Evolutionary conservation across 2,329 filamentous ascomycete genomes (phyloP).

Genomic region (Cordyceps fumosorosea): DNA sequence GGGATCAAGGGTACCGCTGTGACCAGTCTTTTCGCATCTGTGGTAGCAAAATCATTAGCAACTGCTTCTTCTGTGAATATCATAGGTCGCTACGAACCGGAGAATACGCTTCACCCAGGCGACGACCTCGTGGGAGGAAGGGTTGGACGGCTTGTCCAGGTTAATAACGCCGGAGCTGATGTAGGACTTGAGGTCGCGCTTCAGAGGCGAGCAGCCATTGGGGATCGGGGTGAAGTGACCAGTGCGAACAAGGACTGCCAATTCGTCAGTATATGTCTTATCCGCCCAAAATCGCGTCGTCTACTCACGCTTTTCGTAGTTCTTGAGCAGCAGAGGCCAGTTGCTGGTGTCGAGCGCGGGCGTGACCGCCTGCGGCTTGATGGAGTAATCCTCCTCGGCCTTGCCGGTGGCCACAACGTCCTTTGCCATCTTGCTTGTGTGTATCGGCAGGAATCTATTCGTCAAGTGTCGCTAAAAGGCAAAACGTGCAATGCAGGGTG

Average conservation of each 20-base stretch:
- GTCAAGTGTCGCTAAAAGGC: conserved; percentile 12
- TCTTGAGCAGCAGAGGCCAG: conserved; percentile 92
- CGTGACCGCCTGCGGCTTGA: conserved; percentile 83
- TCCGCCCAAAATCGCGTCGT: conserved; percentile 5
- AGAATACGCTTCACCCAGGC: conserved; percentile 99
- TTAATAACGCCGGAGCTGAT: conserved; percentile 98
- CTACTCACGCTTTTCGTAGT: conserved; percentile 81
- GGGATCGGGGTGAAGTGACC: conserved; percentile 97
- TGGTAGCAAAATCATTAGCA: not conserved
- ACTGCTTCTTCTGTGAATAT: not conserved
- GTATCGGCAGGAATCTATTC: not conserved
- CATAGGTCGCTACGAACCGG: conserved; percentile 46
- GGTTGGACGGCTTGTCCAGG: conserved; percentile 80
- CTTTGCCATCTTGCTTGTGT: conserved; percentile 35
- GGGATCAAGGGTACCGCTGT: conserved; percentile 95
- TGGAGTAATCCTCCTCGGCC: conserved; percentile 68
- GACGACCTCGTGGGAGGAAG: conserved; percentile 96
- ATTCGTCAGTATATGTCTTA: conserved; percentile 18
- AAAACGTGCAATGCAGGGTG: conserved; percentile 17
- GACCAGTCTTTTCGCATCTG: conserved; percentile 80
- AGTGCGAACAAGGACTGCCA: conserved; percentile 78
- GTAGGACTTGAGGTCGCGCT: conserved; percentile 94
- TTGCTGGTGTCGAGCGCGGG: conserved; percentile 77
- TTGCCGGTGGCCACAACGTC: conserved; percentile 31
- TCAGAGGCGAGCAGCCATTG: conserved; percentile 82